Evolutionary conservation across 148 eudicot genomes (phyloP).

Genomic region (Nyssa sinensis): DNA sequence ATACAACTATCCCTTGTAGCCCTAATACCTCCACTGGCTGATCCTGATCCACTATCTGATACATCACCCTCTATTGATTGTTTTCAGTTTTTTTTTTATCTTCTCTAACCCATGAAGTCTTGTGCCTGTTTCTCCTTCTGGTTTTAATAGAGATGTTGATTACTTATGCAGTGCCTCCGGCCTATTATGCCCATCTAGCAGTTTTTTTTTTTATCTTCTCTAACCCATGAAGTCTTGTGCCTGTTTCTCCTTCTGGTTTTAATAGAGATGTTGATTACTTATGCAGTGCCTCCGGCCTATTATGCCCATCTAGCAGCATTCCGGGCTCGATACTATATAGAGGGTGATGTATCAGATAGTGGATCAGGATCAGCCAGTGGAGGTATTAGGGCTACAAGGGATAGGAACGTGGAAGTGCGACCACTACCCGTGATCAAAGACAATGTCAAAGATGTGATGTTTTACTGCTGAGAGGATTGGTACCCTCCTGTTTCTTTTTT

Average conservation of each 20-base stretch:
- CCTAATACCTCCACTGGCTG: too few relatives aligned
- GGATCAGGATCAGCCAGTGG: slow-evolving; percentile 42
- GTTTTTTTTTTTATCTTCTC: too few relatives aligned
- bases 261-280: too few relatives aligned
- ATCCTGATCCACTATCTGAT: too few relatives aligned
- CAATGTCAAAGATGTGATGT: slow-evolving; percentile 69
- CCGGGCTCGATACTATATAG: slow-evolving; percentile 75
- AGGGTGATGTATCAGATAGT: slow-evolving; percentile 42
- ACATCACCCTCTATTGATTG: too few relatives aligned
- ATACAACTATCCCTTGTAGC: too few relatives aligned
- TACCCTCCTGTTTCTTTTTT: too few relatives aligned
- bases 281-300: slow-evolving; percentile 84
- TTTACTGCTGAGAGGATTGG: slow-evolving; percentile 50
- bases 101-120: too few relatives aligned
- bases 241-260: background rate
- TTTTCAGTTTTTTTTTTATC: background rate
- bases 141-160: too few relatives aligned
- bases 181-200: too few relatives aligned
- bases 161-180: too few relatives aligned
- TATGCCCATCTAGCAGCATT: slow-evolving; percentile 84
- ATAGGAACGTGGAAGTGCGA: slow-evolving; percentile 12
- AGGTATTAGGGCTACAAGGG: slow-evolving; percentile 28
- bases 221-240: background rate
- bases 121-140: too few relatives aligned
- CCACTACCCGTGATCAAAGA: slow-evolving; percentile 48